Base-by-base conservation (phyloP, 2,329 filamentous ascomycete species). In the Cladophialophora exuberans region DNA sequence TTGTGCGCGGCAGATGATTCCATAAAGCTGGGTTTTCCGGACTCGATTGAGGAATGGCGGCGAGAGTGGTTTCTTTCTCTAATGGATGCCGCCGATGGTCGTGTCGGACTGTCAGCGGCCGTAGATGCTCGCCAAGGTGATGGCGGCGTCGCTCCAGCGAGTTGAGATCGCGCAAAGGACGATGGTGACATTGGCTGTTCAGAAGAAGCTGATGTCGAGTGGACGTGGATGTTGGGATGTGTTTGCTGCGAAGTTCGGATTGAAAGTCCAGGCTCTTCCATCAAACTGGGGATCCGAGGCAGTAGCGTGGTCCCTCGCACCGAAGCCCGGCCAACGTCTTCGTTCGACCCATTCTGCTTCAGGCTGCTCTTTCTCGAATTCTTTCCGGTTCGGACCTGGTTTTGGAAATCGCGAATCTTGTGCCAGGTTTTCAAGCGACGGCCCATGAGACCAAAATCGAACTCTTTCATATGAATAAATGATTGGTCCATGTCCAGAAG, bases 401-500 rank as follows among this genome's bases (percentile, higher is more conserved):
- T 89, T 69, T 97, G 93, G 60, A 97, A 80, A 3, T 84, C 79
- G 72, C 96, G 96, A 71, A 97, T 92, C 73, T 94, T 96, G 72
- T 97, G 90, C 93, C 93, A 97, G 2, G 92, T 96, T 71, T 95
- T 95, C 59, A 97, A 75, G 58, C 93, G 83, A 54, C 90, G 83
- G 6, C 93, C 93, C 64, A 97, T 92, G 2, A 92, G 90, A 15
- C 93, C 93, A 62, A 97, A 80, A 64, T 97, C 90, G 65, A 97
- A 96, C 42, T 94, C 92, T 69, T 96, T 96, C 76, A 97, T 87
- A 70, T 97, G 96, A 13, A 97, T 80, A 33, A 94, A 95, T 54
- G 90, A 89, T 74, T 97, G 93, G 65, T 97, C 91, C 90, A 97
- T 96, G 49, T 89, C 90, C 48, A 99, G 75, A 33, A 99, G 76